Percentiles rank a stretch among this genome's conserved stretches.
phyloP scores from a whole-genome alignment of 2,329 filamentous ascomycete species.

The Ophiostoma tasmaniense region DNA sequence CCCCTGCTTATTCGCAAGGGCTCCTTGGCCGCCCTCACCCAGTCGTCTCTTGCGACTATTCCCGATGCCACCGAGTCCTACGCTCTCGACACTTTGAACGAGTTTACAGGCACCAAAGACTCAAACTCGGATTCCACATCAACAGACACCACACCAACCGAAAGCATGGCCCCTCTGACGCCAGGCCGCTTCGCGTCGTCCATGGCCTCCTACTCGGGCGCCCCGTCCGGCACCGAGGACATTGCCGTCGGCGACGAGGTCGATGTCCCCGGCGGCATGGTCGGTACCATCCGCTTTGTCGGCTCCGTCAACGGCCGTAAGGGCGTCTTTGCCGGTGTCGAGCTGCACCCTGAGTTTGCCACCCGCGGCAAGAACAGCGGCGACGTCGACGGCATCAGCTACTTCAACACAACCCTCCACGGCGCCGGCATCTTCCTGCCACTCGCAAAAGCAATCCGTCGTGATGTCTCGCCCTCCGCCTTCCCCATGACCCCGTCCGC shows the following conservation, averaged over 20 bases:
- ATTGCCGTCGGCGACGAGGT: conserved; percentile 73
- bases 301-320: conserved; percentile 82
- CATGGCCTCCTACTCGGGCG: conserved; percentile 22
- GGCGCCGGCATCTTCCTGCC: conserved; percentile 93
- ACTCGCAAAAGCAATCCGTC: conserved; percentile 66
- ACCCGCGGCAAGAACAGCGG: conserved; percentile 87
- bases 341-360: conserved; percentile 74
- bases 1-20: conserved; percentile 53
- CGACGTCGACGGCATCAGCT: conserved; percentile 77
- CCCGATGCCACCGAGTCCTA: conserved; percentile 59
- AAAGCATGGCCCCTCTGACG: conserved; percentile 44
- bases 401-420: conserved; percentile 70
- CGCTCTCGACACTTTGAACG: conserved; percentile 46
- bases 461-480: conserved; percentile 45
- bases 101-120: conserved; percentile 25
- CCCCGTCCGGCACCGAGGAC: conserved; percentile 33
- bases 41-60: conserved; percentile 53
- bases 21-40: conserved; percentile 61
- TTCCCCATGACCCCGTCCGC: conserved; percentile 62
- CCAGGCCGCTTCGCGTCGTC: conserved; percentile 33
- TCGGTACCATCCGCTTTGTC: conserved; percentile 80
- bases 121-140: conserved; percentile 1
- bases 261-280: conserved; percentile 89
- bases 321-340: conserved; percentile 85
- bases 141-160: conserved; percentile 20